phyloP scores from a whole-genome alignment of 768 basidiomycete species.

The Termitomyces sp. region DNA sequence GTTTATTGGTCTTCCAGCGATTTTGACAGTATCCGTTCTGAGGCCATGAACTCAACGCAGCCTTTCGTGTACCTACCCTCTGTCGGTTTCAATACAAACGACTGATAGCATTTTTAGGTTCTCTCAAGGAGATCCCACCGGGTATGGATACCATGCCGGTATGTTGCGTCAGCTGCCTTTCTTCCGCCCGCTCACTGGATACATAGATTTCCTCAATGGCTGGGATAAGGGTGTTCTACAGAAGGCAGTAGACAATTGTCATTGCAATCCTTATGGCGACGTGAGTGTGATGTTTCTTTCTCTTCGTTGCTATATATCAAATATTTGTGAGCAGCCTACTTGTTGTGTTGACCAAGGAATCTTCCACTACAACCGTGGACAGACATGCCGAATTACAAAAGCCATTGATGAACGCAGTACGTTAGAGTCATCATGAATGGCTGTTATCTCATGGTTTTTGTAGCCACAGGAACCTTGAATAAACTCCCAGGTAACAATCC shows the following conservation, averaged over 20 bases:
- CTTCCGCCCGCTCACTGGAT: neutral
- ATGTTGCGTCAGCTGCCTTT: constrained; percentile 9
- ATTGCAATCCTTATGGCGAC: constrained; percentile 40
- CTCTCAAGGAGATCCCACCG: constrained; percentile 56
- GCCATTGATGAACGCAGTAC: constrained; percentile 41
- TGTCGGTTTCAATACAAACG: neutral
- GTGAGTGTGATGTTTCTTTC: constrained; percentile 18
- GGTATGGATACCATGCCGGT: constrained; percentile 58
- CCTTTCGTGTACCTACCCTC: constrained; percentile 42
- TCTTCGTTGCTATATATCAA: neutral
- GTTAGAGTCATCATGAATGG: constrained; percentile 1
- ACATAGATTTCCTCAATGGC: constrained; percentile 49
- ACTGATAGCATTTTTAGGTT: constrained; percentile 20
- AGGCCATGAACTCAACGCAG: constrained; percentile 41
- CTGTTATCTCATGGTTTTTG: constrained; percentile 2
- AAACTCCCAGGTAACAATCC: constrained; percentile 53
- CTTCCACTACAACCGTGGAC: constrained; percentile 34
- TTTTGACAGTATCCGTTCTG: constrained; percentile 28
- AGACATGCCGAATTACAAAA: constrained; percentile 40
- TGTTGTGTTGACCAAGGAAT: constrained; percentile 43
- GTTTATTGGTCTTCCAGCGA: constrained; percentile 37
- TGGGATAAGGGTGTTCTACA: constrained; percentile 55
- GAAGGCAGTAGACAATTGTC: constrained; percentile 47
- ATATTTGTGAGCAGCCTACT: constrained; percentile 20
- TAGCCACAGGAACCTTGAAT: constrained; percentile 40